phyloP scores from a whole-genome alignment of 768 basidiomycete genomes.

The Leccinum rimulosum region DNA sequence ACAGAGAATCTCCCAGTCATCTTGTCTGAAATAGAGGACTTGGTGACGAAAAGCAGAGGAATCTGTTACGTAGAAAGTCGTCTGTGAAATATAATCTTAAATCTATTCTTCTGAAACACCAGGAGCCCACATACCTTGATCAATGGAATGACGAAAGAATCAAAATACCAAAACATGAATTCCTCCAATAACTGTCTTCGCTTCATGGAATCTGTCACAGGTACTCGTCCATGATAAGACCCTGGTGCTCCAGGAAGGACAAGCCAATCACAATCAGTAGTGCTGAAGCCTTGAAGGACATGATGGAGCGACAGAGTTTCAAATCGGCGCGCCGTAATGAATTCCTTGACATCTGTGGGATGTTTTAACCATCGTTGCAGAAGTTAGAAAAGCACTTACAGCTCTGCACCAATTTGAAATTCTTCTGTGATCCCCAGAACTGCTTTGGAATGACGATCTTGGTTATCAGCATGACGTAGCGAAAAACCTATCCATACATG shows the following conservation, averaged over 20 bases:
- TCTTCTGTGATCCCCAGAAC: conserved; percentile 75
- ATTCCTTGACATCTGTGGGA: conserved; percentile 62
- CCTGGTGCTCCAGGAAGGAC: conserved; percentile 40
- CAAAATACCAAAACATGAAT: conserved; percentile 93
- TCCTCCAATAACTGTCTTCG: conserved; percentile 81
- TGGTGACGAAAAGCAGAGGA: conserved; percentile 81
- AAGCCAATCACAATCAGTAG: conserved; percentile 80
- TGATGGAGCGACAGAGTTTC: conserved; percentile 80
- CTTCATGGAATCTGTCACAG: conserved; percentile 69
- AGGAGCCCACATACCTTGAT: conserved; percentile 55
- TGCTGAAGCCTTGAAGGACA: conserved; percentile 72
- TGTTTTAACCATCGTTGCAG: neutral
- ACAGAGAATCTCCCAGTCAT: conserved; percentile 86
- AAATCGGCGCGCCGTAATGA: conserved; percentile 71
- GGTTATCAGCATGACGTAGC: conserved; percentile 62
- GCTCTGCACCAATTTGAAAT: conserved; percentile 57
- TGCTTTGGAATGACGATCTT: conserved; percentile 66
- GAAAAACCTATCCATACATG: conserved; percentile 52
- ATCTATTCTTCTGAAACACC: neutral
- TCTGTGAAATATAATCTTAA: conserved; percentile 42
- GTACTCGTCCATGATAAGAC: conserved; percentile 45
- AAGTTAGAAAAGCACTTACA: conserved; percentile 40
- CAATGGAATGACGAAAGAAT: conserved; percentile 76
- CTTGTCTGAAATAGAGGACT: conserved; percentile 89
- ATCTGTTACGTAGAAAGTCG: conserved; percentile 92